phyloP scores from a whole-genome alignment of 345 rosid genomes.

The Cardamine chenopodiifolia region DNA sequence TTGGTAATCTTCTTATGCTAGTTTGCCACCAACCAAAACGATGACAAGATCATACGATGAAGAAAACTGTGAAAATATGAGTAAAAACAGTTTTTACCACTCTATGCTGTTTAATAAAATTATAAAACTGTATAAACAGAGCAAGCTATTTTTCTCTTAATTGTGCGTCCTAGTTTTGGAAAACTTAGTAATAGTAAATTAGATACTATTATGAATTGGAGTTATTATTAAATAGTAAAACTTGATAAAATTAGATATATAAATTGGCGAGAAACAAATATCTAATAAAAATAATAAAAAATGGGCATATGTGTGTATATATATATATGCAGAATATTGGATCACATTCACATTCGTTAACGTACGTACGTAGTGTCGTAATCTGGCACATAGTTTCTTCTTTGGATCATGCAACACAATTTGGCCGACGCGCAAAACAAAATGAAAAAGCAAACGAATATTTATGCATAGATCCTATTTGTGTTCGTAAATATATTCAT shows the following conservation, averaged over 20 bases:
- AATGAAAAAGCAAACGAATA: background rate
- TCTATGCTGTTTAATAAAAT: background rate
- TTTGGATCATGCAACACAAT: conserved; percentile 15
- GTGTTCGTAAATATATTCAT: conserved; percentile 2
- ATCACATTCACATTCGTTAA: too few relatives aligned
- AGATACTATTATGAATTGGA: background rate
- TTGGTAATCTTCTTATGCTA: background rate
- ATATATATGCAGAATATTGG: background rate
- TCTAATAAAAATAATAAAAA: background rate
- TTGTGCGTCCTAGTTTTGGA: background rate
- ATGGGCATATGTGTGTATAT: too few relatives aligned
- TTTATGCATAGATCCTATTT: background rate
- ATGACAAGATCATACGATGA: background rate
- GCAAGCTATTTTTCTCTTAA: background rate
- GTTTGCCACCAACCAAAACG: background rate
- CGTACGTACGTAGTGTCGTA: background rate
- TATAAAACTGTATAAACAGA: too few relatives aligned
- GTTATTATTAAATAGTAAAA: background rate
- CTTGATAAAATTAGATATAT: background rate
- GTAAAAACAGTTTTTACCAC: background rate
- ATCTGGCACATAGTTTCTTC: conserved; percentile 4
- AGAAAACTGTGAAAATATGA: background rate
- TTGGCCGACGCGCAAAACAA: background rate
- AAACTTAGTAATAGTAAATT: background rate
- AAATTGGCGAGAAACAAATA: background rate